Percentiles rank a stretch among this genome's conserved stretches.
Conservation (phyloP, 2,329 filamentous ascomycete genomes). For the Drechslerella stenobrocha region DNA sequence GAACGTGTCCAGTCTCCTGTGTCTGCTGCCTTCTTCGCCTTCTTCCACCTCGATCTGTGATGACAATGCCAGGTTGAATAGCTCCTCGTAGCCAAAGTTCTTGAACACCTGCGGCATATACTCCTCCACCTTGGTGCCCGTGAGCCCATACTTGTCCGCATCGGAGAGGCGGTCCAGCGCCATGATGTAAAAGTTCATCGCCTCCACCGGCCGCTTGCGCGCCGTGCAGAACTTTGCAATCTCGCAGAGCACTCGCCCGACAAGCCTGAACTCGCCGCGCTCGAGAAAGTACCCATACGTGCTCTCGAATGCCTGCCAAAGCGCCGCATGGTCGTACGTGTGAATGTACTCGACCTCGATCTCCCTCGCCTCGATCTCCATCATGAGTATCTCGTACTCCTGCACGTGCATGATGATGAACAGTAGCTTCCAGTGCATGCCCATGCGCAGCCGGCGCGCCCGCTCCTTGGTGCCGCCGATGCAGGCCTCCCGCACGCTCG, state of each 20-base stretch:
- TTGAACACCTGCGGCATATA: slow-evolving; percentile 20
- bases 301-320: slow-evolving; percentile 5
- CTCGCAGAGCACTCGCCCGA: slow-evolving; percentile 2
- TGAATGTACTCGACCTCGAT: neutral
- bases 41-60: neutral
- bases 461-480: neutral
- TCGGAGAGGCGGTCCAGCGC: slow-evolving; percentile 14
- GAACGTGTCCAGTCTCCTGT: slow-evolving; percentile 18
- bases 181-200: slow-evolving; percentile 9
- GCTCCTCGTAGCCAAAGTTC: neutral
- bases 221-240: slow-evolving; percentile 13
- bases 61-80: neutral
- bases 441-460: neutral
- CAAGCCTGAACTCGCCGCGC: neutral
- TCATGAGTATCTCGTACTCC: neutral
- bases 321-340: neutral
- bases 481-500: neutral
- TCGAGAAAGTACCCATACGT: neutral
- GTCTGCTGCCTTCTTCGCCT: neutral
- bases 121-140: neutral
- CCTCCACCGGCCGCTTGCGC: neutral
- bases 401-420: neutral
- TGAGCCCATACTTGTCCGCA: slow-evolving; percentile 4
- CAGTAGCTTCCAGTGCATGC: neutral
- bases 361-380: neutral